Base-by-base conservation (phyloP, 352 stramenopile species). In the Peronospora destructor region DNA sequence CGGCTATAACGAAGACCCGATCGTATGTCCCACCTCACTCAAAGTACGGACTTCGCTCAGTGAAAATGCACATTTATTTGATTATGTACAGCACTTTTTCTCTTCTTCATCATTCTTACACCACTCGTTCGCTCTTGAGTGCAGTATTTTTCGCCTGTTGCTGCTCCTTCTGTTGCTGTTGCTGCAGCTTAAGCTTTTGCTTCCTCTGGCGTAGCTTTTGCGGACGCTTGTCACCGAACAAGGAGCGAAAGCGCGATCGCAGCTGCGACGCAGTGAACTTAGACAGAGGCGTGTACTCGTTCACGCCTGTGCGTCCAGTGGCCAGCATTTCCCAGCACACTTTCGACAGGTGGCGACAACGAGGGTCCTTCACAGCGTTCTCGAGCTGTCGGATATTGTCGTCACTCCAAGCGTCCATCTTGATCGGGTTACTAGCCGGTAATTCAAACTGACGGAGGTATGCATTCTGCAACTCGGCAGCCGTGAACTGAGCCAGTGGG, bases 321-420 rank as follows among this genome's bases (percentile, higher is more conserved):
- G 77, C 74, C 45, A 89, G 61, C 62, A 85, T 84, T 52, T 89
- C 77, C 77, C 77, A 89, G 59, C 76, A 85, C 32, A 84, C 76
- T 47, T 89, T 89, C 39, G 70, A 81, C 50, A 84, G 46, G 53
- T 85, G 74, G 25, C 77, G 73, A 50, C 77, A 88, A 33, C 77
- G 74, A 41, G 77, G 71, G 43, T 88, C 77, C 47, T 85, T 80
- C 5, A 84, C 76, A 12, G 76, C 77, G 25, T 81, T 67, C 50
- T 83, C 72, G 23, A 88, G 59, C 53, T 85, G 71, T 36, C 64
- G 69, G 49, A 85, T 84, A 48, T 85, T 84, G 14, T 85, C 74
- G 30, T 81, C 59, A 43, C 70, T 83, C 77, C 77, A 88, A 38
- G 71, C 68, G 40, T 80, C 73, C 45, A 73, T 76, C 56, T 84